Percentiles rank a stretch among this genome's conserved stretches.
Conservation (phyloP, 352 stramenopile genomes). For the Aphanomyces stellatus region DNA sequence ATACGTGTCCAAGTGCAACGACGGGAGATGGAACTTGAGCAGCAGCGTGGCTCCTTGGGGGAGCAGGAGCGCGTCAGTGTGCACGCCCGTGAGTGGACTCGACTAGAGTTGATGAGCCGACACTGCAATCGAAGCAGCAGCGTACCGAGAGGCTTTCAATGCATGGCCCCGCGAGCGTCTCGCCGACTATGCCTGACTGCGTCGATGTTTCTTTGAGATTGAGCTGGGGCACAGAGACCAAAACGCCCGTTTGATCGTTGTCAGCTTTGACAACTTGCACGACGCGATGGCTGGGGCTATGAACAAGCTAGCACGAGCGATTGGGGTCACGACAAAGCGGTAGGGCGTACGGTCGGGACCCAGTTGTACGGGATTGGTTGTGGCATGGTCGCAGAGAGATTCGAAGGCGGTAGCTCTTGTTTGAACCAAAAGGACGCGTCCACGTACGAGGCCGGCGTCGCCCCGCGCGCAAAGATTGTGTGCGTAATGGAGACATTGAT, state of each 20-base stretch:
- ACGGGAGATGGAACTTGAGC: slow-evolving; percentile 64
- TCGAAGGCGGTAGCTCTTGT: slow-evolving; percentile 25
- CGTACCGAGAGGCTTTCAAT: slow-evolving; percentile 13
- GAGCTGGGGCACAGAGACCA: slow-evolving; percentile 22
- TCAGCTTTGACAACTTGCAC: slow-evolving; percentile 47
- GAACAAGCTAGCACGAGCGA: slow-evolving; percentile 21
- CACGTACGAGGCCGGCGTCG: not conserved
- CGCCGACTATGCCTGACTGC: slow-evolving; percentile 34
- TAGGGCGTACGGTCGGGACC: slow-evolving; percentile 34
- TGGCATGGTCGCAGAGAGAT: slow-evolving; percentile 23
- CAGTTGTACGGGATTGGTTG: slow-evolving; percentile 51
- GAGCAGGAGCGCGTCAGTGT: slow-evolving; percentile 44
- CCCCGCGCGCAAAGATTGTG: slow-evolving; percentile 22
- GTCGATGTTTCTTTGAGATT: slow-evolving; percentile 30
- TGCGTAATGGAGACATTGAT: slow-evolving; percentile 38
- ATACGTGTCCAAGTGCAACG: slow-evolving; percentile 51
- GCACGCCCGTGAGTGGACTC: slow-evolving; percentile 4
- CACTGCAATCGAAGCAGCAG: not conserved
- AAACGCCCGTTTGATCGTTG: slow-evolving; percentile 38
- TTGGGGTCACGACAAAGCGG: too few species aligned
- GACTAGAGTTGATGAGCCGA: not conserved
- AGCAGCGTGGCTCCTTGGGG: slow-evolving; percentile 33
- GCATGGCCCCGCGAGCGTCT: slow-evolving; percentile 22
- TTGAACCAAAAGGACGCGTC: slow-evolving; percentile 46
- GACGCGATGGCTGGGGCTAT: slow-evolving; percentile 33